Evolutionary conservation across 305 asterid species (phyloP).

Genomic region (Fraxinus floribunda): DNA sequence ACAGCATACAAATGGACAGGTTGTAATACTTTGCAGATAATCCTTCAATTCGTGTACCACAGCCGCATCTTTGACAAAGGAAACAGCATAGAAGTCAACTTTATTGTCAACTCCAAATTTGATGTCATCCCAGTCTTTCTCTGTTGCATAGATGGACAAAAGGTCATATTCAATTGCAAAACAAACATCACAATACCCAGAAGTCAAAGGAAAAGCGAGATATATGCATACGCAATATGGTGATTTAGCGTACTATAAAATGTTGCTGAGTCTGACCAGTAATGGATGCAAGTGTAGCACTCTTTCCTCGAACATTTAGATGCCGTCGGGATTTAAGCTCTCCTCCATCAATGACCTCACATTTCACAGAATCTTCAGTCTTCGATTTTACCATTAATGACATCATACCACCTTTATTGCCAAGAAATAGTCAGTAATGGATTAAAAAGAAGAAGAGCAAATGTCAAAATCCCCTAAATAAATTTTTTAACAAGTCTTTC

Average conservation of each 20-base stretch:
- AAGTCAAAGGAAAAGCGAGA: conserved; percentile 15
- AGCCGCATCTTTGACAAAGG: conserved; percentile 90
- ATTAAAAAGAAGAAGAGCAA: not conserved
- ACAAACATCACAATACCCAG: not conserved
- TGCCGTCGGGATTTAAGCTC: conserved; percentile 95
- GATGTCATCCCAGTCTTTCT: conserved; percentile 77
- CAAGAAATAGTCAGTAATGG: conserved; percentile 12
- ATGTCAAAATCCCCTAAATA: not conserved
- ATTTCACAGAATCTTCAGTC: conserved; percentile 76
- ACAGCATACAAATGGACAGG: not conserved
- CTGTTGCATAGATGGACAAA: conserved; percentile 44
- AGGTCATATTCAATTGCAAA: conserved; percentile 9
- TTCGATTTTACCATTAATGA: conserved; percentile 76
- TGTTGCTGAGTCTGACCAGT: conserved; percentile 60
- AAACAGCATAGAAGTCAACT: conserved; percentile 72
- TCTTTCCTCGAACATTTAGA: conserved; percentile 93
- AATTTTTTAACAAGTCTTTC: not conserved
- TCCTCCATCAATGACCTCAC: conserved; percentile 96
- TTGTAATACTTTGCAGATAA: conserved; percentile 63
- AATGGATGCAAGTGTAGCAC: conserved; percentile 93
- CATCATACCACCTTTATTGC: conserved; percentile 89
- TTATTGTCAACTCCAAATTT: conserved; percentile 91
- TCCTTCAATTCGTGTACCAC: conserved; percentile 90
- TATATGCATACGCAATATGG: conserved; percentile 17
- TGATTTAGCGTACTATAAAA: not conserved